Base-by-base conservation (phyloP, 345 rosid species). In the Linum usitatissimum region DNA sequence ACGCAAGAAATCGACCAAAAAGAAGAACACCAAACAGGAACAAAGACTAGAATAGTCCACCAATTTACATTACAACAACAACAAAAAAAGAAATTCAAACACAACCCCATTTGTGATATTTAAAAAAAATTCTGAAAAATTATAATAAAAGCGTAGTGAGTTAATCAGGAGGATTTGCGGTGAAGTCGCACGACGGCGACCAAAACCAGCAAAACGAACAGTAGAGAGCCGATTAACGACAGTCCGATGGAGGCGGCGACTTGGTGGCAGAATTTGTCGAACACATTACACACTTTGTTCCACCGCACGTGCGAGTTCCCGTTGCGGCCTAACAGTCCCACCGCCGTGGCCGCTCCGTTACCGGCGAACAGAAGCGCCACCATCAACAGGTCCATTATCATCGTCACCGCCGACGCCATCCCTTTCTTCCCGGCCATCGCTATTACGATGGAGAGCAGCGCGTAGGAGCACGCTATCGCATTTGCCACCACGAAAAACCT, bases 261-360 rank as follows among this genome's bases (percentile, higher is more conserved):
- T 59, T 73, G 80, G 60, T 69, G 23, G 59, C 96, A 86, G 48
- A 89, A 84, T 65, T 69, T 71, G 9, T 73, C 86, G 58, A 89
- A 89, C 30, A 71, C 76, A 10, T 56, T 21, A 72, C 96, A 89
- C 57, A 75, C 87, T 69, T 84, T 80, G 13, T 45, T 61, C 94
- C 96, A 86, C 48, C 65, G 64, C 53, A 83, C 76, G 55, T 80
- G 89, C 3, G 86, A 78, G 75, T 89, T 89, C 40, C 96, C 96
- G 38, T 66, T 6, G 18, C 64, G 54, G 39, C 87, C 94, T 54
- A 89, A 49, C 21, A 86, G 30, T 0, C 91, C 87, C 6, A 89
- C 53, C 17, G 86, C 85, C 1, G 71, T 51, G 18, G 86, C 73
- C 0, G 96, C 89, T 48, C 96, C 89, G 1, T 42, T 70, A 58